phyloP scores from a whole-genome alignment of 345 rosid species.

The Aurinia saxatilis region DNA sequence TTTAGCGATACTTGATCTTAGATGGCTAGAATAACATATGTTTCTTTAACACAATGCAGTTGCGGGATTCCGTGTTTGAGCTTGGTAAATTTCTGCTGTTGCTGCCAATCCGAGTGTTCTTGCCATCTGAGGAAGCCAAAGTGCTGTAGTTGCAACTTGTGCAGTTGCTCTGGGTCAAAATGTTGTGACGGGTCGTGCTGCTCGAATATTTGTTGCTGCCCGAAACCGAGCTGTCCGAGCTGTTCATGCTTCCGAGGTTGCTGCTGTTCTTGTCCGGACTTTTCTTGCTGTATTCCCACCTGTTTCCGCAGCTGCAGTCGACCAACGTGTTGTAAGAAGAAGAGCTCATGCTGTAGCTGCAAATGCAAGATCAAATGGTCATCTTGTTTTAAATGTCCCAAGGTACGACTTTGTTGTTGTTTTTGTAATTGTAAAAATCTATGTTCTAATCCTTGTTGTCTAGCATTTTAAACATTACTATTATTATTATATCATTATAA shows the following conservation, averaged over 20 bases:
- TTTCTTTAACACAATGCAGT: slow-evolving; percentile 21
- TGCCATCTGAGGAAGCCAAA: slow-evolving; percentile 38
- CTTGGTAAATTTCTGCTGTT: slow-evolving; percentile 65
- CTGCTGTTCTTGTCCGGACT: slow-evolving; percentile 42
- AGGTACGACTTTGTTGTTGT: slow-evolving; percentile 39
- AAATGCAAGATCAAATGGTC: slow-evolving; percentile 30
- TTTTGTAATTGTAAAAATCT: slow-evolving; percentile 36
- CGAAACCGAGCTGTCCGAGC: slow-evolving; percentile 31
- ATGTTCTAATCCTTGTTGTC: slow-evolving; percentile 54
- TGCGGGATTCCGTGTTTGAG: slow-evolving; percentile 54
- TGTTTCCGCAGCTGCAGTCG: slow-evolving; percentile 37
- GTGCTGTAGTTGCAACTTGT: slow-evolving; percentile 35
- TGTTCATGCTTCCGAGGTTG: slow-evolving; percentile 39
- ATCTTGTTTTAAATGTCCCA: slow-evolving; percentile 48
- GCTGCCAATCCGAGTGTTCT: slow-evolving; percentile 55
- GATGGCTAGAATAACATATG: neutral
- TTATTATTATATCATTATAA: neutral
- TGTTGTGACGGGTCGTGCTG: slow-evolving; percentile 30
- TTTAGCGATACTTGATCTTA: neutral
- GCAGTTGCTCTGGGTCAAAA: slow-evolving; percentile 17
- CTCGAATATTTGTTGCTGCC: slow-evolving; percentile 30
- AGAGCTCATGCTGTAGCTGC: slow-evolving; percentile 46
- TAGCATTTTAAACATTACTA: slow-evolving; percentile 34
- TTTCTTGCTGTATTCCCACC: slow-evolving; percentile 42
- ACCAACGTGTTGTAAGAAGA: slow-evolving; percentile 43